Evolutionary conservation across 202 grass and related monocot genomes (phyloP).

Genomic region (Zoysia matrella): DNA sequence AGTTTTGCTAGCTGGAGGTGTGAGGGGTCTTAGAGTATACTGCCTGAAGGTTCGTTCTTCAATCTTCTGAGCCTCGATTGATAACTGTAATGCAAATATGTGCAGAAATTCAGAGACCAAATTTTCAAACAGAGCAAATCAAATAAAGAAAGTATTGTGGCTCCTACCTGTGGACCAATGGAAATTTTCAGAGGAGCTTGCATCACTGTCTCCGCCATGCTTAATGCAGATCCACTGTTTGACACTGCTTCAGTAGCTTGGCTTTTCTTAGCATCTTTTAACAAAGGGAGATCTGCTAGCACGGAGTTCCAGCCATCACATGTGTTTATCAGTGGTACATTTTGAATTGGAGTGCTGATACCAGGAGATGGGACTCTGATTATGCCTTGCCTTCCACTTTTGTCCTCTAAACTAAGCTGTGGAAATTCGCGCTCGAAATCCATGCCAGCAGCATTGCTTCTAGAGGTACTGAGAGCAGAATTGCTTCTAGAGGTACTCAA

Average conservation of each 20-base stretch:
- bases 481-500: conserved; percentile 26
- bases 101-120: conserved; percentile 19
- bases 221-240: conserved; percentile 59
- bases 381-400: conserved; percentile 58
- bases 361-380: conserved; percentile 56
- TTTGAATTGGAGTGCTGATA: conserved; percentile 71
- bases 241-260: conserved; percentile 27
- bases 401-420: conserved; percentile 58
- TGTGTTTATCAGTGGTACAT: conserved; percentile 43
- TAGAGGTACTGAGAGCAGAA: conserved; percentile 13
- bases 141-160: conserved; percentile 31
- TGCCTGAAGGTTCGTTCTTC: conserved; percentile 78
- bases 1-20: conserved; percentile 54
- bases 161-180: conserved; percentile 72
- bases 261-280: conserved; percentile 47
- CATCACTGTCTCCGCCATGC: conserved; percentile 84
- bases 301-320: conserved; percentile 67
- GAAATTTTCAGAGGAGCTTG: conserved; percentile 68
- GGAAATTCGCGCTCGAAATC: conserved; percentile 89
- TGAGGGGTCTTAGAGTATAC: conserved; percentile 58
- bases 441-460: conserved; percentile 28
- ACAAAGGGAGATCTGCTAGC: conserved; percentile 63
- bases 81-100: conserved; percentile 48
- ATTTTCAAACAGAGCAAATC: conserved; percentile 9
- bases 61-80: conserved; percentile 65